These are phyloP conservation scores for Schoenoplectus triqueter DNA, from an alignment of 202 grass and related monocot species.

Conservation along the genomic window DNA sequence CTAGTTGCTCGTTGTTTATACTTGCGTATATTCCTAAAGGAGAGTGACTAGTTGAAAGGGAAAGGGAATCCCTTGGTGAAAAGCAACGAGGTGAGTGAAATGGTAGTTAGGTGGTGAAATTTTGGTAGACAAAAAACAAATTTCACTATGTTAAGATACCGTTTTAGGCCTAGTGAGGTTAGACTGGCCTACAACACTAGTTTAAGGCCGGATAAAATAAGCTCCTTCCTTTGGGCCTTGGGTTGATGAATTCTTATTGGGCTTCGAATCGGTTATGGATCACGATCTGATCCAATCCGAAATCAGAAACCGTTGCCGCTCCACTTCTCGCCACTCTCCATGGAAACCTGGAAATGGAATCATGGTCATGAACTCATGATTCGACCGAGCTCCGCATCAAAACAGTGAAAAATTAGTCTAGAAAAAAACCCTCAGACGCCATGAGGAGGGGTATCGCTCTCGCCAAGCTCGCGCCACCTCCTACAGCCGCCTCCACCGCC, in stretches of 20 bases:
- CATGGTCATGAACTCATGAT: too few relatives aligned
- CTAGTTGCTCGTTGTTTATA: too few relatives aligned
- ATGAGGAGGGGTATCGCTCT: constrained; percentile 55
- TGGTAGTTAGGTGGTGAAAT: too few relatives aligned
- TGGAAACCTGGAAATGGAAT: too few relatives aligned
- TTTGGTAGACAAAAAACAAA: too few relatives aligned
- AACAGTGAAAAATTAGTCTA: neutral
- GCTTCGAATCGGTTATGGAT: neutral
- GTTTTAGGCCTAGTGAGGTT: neutral
- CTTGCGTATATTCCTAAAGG: too few relatives aligned
- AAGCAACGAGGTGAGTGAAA: too few relatives aligned
- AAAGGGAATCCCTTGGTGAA: too few relatives aligned
- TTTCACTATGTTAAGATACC: too few relatives aligned
- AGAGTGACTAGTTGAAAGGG: too few relatives aligned
- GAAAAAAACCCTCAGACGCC: constrained; percentile 41
- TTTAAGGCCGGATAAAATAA: neutral
- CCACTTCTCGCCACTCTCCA: neutral
- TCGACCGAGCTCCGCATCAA: neutral
- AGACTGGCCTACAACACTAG: neutral
- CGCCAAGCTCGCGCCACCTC: constrained; percentile 30
- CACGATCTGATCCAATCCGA: neutral
- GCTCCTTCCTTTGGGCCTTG: too few relatives aligned
- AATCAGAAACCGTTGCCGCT: neutral
- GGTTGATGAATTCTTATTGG: neutral
- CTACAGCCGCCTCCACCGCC: constrained; percentile 38